Evolutionary conservation across 2,329 filamentous ascomycete genomes (phyloP).

Genomic region (Teratosphaeria zuluensis): DNA sequence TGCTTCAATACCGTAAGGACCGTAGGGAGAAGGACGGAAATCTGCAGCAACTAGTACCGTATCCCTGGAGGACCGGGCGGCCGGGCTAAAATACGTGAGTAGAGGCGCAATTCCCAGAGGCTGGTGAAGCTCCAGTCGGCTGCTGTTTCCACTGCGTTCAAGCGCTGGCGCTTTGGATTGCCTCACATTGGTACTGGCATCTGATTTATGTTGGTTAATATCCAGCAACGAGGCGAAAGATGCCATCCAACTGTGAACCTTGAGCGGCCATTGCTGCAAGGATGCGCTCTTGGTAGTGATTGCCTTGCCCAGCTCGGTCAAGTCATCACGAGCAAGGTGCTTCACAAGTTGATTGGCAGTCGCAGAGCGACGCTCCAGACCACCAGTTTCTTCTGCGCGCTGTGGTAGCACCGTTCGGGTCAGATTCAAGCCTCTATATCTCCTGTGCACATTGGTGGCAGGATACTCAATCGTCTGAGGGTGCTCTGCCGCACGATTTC

Average conservation of each 20-base stretch:
- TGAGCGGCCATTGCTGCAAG: neutral
- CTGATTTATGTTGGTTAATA: neutral
- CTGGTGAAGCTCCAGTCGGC: neutral
- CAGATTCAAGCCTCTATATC: neutral
- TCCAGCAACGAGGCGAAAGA: neutral
- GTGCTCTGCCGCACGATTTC: too few relatives aligned
- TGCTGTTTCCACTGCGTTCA: neutral
- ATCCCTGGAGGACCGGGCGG: neutral
- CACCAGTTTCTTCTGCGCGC: neutral
- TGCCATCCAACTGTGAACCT: neutral
- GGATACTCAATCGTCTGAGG: neutral
- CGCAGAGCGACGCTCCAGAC: neutral
- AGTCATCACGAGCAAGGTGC: neutral
- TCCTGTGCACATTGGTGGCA: neutral
- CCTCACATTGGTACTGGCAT: neutral
- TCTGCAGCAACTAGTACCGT: constrained; percentile 5
- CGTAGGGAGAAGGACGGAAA: constrained; percentile 10
- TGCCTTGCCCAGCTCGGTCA: neutral
- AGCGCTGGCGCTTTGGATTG: neutral
- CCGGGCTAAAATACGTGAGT: constrained; percentile 11
- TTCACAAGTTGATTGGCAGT: neutral
- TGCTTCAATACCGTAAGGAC: constrained; percentile 1
- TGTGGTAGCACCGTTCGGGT: neutral
- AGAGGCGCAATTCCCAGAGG: constrained; percentile 4
- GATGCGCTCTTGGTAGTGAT: neutral